phyloP scores from a whole-genome alignment of 148 eudicot genomes.

The Polygonum aviculare region DNA sequence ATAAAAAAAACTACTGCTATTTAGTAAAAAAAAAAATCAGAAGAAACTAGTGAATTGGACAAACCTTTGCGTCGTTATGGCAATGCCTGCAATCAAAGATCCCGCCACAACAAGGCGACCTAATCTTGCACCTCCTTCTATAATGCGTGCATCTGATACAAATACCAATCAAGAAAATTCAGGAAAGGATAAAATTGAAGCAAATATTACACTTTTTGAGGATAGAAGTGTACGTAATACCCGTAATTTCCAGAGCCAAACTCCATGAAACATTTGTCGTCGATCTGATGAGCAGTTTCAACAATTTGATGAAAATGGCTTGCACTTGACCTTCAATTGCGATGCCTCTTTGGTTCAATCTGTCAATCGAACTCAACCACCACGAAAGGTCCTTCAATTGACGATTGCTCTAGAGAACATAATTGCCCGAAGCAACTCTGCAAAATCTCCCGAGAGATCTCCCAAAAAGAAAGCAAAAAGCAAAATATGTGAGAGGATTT shows the following conservation, averaged over 20 bases:
- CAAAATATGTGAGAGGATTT: no score
- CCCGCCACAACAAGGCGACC: constrained; percentile 76
- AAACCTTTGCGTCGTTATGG: constrained; percentile 73
- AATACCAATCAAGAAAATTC: not conserved
- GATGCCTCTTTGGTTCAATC: no score
- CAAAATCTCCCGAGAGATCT: no score
- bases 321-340: no score
- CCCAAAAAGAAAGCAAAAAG: no score
- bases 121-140: constrained; percentile 67
- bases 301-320: not conserved
- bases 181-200: not conserved
- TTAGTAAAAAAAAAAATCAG: not conserved
- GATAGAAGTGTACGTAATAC: not conserved
- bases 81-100: constrained; percentile 73
- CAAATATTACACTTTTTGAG: not conserved
- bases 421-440: no score
- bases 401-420: no score
- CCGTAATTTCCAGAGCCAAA: constrained; percentile 7
- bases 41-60: not conserved
- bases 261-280: not conserved
- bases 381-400: no score
- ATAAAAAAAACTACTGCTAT: not conserved
- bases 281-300: not conserved
- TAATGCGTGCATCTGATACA: constrained; percentile 58
- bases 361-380: no score